phyloP scores from a whole-genome alignment of 164 flowering plant genomes.

The Nymphaea thermarum region DNA sequence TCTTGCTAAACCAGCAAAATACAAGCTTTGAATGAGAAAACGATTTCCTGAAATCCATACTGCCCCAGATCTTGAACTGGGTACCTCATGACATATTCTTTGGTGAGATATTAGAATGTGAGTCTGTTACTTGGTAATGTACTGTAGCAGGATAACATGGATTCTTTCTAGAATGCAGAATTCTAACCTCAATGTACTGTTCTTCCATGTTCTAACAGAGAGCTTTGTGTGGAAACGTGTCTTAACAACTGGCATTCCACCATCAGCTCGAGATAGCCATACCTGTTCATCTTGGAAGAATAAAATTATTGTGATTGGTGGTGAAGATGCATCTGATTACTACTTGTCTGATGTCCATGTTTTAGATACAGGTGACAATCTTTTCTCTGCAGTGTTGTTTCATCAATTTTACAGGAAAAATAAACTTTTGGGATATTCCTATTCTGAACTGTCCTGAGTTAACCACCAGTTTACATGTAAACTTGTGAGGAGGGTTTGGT shows the following conservation, averaged over 20 bases:
- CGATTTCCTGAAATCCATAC: too few relatives aligned
- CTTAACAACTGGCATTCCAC: slow-evolving; percentile 62
- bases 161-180: too few relatives aligned
- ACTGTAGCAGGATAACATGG: too few relatives aligned
- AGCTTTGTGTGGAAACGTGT: slow-evolving; percentile 71
- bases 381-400: not conserved
- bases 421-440: not conserved
- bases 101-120: too few relatives aligned
- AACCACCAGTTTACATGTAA: too few relatives aligned
- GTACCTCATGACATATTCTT: too few relatives aligned
- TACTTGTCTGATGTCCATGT: slow-evolving; percentile 87
- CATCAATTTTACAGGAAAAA: not conserved
- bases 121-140: too few relatives aligned
- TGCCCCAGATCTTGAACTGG: too few relatives aligned
- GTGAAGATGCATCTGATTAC: slow-evolving; percentile 80
- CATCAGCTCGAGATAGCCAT: slow-evolving; percentile 91
- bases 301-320: slow-evolving; percentile 77
- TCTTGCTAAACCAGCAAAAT: too few relatives aligned
- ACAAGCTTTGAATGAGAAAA: too few relatives aligned
- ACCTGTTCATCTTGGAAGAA: slow-evolving; percentile 89
- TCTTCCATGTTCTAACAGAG: slow-evolving; percentile 26
- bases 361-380: slow-evolving; percentile 65
- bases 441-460: not conserved
- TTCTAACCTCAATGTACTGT: too few relatives aligned
- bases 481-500: too few relatives aligned